Evolutionary conservation across 352 stramenopile genomes (phyloP), one percentile per base, ranked within the genome.

Genomic region (Pythium periplocum): DNA sequence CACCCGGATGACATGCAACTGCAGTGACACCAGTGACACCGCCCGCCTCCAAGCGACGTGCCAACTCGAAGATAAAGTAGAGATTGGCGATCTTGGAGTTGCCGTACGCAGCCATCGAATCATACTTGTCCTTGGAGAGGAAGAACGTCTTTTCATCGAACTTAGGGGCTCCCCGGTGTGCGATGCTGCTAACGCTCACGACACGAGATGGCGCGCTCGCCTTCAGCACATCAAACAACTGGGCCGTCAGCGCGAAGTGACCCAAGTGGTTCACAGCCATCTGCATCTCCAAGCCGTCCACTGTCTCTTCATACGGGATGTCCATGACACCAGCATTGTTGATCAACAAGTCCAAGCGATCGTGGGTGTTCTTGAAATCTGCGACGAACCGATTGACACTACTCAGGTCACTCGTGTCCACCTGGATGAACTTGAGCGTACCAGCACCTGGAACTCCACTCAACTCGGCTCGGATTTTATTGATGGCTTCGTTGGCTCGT

Each of bases 51-150:
- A 82, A 39, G 1, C 68, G 68, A 30, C 69, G 56, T 7, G 76
- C 45, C 3, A 86, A 63, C 48, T 83, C 73, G 0, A 61, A n/a
- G 11, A 66, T 77, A 55, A 84, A 86, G 2, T 83, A 49, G 31
- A 80, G 39, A 55, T 84, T 83, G 53, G 46, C 72, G 4, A 86
- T 46, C 51, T 86, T 86, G n/a, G 71, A 73, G 37, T 75, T 70
- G 10, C 42, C 31, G 51, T 87, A 87, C 38, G 55, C 57, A 0
- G 35, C 11, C 17, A 26, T 26, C 17, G 65, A 52, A 7, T 59
- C 50, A 46, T 67, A 70, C 35, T 73, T 83, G 43, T 70, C 61
- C 2, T 68, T 55, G 1, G 73, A 36, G 6, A 61, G 73, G 44
- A 74, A 55, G 42, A 86, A 61, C 45, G 55, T 55, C 31, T 60